These are phyloP conservation scores for Eremomyces bilateralis DNA, from an alignment of 495 filamentous ascomycete species.

Conservation along the genomic window DNA sequence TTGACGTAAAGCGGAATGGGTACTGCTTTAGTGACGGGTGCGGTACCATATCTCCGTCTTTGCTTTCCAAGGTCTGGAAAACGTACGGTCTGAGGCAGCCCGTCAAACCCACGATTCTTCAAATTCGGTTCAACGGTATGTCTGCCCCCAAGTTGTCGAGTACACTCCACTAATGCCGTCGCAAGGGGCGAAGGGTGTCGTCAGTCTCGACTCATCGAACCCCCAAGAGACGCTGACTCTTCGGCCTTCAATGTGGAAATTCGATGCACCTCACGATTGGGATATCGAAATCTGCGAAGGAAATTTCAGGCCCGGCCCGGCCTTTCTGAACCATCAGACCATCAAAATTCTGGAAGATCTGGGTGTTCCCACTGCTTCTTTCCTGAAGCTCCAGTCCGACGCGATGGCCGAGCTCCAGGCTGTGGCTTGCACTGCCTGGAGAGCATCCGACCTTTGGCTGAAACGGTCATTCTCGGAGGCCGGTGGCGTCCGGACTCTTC, in stretches of 20 bases:
- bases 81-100: background rate
- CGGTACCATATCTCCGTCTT: slow-evolving; percentile 39
- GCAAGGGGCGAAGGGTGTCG: slow-evolving; percentile 46
- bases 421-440: slow-evolving; percentile 28
- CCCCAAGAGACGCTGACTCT: slow-evolving; percentile 31
- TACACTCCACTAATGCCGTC: background rate
- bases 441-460: slow-evolving; percentile 34
- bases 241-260: slow-evolving; percentile 62
- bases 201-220: slow-evolving; percentile 40
- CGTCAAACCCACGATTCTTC: slow-evolving; percentile 35
- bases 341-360: slow-evolving; percentile 74
- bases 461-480: slow-evolving; percentile 27
- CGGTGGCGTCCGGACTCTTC: slow-evolving; percentile 37
- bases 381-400: slow-evolving; percentile 35
- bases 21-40: slow-evolving; percentile 63
- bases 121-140: slow-evolving; percentile 44
- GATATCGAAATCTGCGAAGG: slow-evolving; percentile 58
- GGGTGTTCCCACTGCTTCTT: slow-evolving; percentile 28
- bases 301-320: slow-evolving; percentile 37
- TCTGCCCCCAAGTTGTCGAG: background rate
- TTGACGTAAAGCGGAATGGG: slow-evolving; percentile 11
- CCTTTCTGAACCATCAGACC: slow-evolving; percentile 51
- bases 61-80: slow-evolving; percentile 25
- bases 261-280: slow-evolving; percentile 27
- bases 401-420: slow-evolving; percentile 33